Conservation (phyloP, 2,329 filamentous ascomycete species). For the Ceratocystis albifundus region DNA sequence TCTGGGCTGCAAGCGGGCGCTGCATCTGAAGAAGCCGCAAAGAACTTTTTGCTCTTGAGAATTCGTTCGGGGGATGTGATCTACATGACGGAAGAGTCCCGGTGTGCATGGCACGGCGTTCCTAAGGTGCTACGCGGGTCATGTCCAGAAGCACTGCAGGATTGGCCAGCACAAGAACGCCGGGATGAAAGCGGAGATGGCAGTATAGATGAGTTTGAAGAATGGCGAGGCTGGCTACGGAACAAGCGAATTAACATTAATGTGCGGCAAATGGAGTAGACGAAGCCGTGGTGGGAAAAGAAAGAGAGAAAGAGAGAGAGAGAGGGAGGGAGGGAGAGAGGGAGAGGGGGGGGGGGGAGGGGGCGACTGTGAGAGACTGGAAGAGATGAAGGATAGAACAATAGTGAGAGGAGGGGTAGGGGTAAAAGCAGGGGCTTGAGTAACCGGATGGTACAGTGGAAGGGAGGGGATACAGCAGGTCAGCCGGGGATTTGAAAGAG, state of each 20-base stretch:
- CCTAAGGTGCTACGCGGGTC: conserved; percentile 72
- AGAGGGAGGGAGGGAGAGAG: not conserved
- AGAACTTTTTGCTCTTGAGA: conserved; percentile 48
- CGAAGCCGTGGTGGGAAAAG: conserved; percentile 24
- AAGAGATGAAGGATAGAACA: not conserved
- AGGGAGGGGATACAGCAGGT: not conserved
- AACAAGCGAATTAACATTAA: conserved; percentile 86
- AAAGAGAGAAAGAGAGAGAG: not conserved
- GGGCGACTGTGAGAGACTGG: not conserved
- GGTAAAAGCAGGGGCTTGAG: not conserved
- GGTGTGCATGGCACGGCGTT: conserved; percentile 92
- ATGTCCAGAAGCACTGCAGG: conserved; percentile 60
- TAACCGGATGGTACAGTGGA: not conserved
- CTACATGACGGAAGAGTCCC: conserved; percentile 70
- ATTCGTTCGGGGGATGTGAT: conserved; percentile 78
- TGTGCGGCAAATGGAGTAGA: conserved; percentile 70
- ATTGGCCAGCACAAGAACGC: conserved; percentile 55
- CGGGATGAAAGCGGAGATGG: not conserved
- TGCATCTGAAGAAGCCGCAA: conserved; percentile 26
- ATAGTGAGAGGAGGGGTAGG: conserved; percentile 31
- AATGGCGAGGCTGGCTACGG: conserved; percentile 79
- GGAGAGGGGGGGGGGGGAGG: no score
- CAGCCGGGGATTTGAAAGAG: not conserved
- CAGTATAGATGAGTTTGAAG: conserved; percentile 41
- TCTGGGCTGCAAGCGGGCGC: no score